Conservation (phyloP, 306 rosid species). For the Argentina anserina region DNA sequence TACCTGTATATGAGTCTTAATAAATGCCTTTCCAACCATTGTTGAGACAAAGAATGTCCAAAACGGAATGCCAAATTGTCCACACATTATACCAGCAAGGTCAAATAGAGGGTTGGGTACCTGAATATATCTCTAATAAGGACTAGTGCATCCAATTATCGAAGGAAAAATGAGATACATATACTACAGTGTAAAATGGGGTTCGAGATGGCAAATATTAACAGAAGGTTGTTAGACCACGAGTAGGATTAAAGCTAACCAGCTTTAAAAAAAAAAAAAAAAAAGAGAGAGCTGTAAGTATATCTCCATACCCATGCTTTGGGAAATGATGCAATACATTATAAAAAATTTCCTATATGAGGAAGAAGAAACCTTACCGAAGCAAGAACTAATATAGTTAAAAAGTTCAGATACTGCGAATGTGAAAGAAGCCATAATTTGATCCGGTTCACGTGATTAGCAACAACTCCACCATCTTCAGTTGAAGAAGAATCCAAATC, state of each 20-base stretch:
- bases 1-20: conserved; percentile 73
- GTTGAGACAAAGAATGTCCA: conserved; percentile 67
- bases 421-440: conserved; percentile 27
- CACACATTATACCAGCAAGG: conserved; percentile 81
- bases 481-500: conserved; percentile 41
- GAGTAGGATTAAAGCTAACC: background rate
- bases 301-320: background rate
- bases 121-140: conserved; percentile 5
- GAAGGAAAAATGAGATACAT: background rate
- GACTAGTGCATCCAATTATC: background rate
- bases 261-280: background rate
- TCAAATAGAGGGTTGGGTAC: conserved; percentile 67
- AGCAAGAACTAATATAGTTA: conserved; percentile 17
- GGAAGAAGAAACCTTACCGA: conserved; percentile 12
- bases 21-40: conserved; percentile 67
- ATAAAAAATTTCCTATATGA: background rate
- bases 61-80: conserved; percentile 49
- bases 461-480: conserved; percentile 41
- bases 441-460: conserved; percentile 36
- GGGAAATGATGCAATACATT: background rate
- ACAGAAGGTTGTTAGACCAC: background rate
- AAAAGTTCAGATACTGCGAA: conserved; percentile 17
- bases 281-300: background rate
- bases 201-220: background rate
- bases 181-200: background rate